Base-by-base conservation (phyloP, 192 early-diverging fungal species). In the Radiomyces spectabilis region DNA sequence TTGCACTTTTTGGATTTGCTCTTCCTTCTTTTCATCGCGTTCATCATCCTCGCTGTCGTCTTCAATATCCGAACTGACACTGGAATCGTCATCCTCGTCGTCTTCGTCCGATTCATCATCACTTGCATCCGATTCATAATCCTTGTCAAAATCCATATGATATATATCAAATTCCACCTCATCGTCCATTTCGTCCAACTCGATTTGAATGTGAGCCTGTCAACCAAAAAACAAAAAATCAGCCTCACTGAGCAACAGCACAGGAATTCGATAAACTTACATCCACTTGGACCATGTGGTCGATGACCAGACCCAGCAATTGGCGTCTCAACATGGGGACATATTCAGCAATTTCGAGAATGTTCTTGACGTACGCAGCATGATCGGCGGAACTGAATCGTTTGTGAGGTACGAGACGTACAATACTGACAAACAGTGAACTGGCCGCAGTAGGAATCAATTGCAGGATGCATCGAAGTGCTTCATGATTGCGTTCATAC, bases 281-380 rank as follows among this genome's bases (percentile, higher is more conserved):
- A 63, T 98, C 95, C 37, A 98, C 83, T 50, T 93, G 85, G 5
- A 95, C 78, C 5, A 91, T 73, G n/a, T 82, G 73, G 35, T 96
- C 92, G 21, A 98, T 66, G 1, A 89, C 72, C 16, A 96, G 67
- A 18, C 73, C 66, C 21, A 95, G 71, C 18, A 95, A 63, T 46
- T 88, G 80, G 39, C 76, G 68, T 26, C 85, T 69, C 21, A 97
- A 62, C 0, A 81, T 77, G 0, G 80, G 80, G 4, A 85, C 83
- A 61, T 98, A 98, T 7, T 87, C 82, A 0, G 88, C 46, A 8
- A 93, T 69, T 29, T 76, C 61, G 25, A 97, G 62, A 22, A 89
- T 59, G 57, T 91, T 94, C 46, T 85, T 83, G 27, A 92, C 65
- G 63, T 85, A 94, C 13, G 67, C 69, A 2, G 73, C 65, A 41